Base-by-base conservation (phyloP, 768 basidiomycete species). In the Gautieria morchelliformis region DNA sequence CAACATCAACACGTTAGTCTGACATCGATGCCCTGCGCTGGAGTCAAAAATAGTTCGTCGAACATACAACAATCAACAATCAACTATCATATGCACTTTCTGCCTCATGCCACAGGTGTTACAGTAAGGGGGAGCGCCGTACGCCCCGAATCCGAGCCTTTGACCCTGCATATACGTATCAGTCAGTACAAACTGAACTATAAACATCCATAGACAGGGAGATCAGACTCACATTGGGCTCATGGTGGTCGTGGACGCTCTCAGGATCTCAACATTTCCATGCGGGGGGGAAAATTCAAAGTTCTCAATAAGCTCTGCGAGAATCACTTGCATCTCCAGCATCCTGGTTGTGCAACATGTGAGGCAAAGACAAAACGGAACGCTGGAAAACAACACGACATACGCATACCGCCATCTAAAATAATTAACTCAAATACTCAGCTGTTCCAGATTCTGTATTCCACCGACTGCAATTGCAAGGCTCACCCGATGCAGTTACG, bases 301-400 rank as follows among this genome's bases (percentile, higher is more conserved):
- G 48, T 68, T 67, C 58, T 70, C 69, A 22, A 74, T 58, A 27
- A 74, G 67, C 41, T 71, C 68, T 17, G 67, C 63, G 14, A 69
- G 60, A 44, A 73, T 63, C 4, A 66, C 65, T 53, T 72, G 71
- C 63, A 69, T 66, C 54, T 74, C 72, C 22, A 70, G 63, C 15
- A 71, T 62, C 49, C 60, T 69, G 33, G 30, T 17, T 11, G 12
- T 4, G 24, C n/a, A 47, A 46, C 12, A n/a, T 24, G 17, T 35
- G 17, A 39, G n/a, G 24, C 10, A n/a, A 56, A 24, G 20, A 45
- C 14, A 17, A 12, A 20, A 19, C 5, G 14, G 17, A 15, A 47
- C 4, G 19, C 10, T 12, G 49, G 32, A 12, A 47, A 42, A 54
- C 44, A 27, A 20, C 12, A 8, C 6, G 4, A 44, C 42, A 11